These are phyloP conservation scores for Xylariaceae sp. DNA, from an alignment of 2,329 filamentous ascomycete species.

Conservation along the genomic window DNA sequence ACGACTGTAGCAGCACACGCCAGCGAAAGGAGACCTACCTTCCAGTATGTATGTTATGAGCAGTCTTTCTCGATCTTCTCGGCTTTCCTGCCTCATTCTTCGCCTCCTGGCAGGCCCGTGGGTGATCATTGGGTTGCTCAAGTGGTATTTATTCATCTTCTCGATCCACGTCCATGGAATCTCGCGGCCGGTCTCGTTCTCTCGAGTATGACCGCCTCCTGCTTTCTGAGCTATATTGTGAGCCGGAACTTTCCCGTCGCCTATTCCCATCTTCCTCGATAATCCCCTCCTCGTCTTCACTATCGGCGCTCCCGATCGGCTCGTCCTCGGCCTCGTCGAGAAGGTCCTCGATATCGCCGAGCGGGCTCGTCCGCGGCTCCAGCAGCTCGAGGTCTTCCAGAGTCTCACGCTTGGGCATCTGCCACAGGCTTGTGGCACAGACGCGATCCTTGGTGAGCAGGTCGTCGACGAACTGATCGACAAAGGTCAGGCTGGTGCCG, in stretches of 20 bases:
- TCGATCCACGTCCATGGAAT: slow-evolving; percentile 33
- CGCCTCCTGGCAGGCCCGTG: too few relatives aligned
- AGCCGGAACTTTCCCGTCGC: slow-evolving; percentile 10
- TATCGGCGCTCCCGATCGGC: slow-evolving; percentile 6
- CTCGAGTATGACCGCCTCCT: slow-evolving; percentile 12
- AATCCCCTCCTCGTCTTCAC: slow-evolving; percentile 10
- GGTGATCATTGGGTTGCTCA: neutral
- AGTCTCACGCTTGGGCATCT: slow-evolving; percentile 73
- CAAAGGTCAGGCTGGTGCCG: slow-evolving; percentile 66
- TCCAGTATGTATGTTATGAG: too few relatives aligned
- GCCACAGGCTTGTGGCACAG: slow-evolving; percentile 87
- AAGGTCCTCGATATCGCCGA: slow-evolving; percentile 71
- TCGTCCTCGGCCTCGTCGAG: slow-evolving; percentile 50
- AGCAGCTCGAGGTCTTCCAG: slow-evolving; percentile 84
- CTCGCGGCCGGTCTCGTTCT: slow-evolving; percentile 21
- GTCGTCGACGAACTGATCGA: slow-evolving; percentile 94
- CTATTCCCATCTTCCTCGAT: slow-evolving; percentile 7
- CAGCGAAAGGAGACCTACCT: too few relatives aligned
- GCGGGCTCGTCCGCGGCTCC: slow-evolving; percentile 75
- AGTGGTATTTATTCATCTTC: slow-evolving; percentile 2
- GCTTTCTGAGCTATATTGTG: slow-evolving; percentile 5
- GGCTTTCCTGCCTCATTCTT: too few relatives aligned
- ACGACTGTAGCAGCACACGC: too few relatives aligned
- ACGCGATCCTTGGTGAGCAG: slow-evolving; percentile 81
- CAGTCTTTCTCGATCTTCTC: too few relatives aligned